Evolutionary conservation across 1,284 basidiomycete genomes (phyloP), one percentile per base, ranked within the genome.

Genomic region (Rhodotorula sp.): DNA sequence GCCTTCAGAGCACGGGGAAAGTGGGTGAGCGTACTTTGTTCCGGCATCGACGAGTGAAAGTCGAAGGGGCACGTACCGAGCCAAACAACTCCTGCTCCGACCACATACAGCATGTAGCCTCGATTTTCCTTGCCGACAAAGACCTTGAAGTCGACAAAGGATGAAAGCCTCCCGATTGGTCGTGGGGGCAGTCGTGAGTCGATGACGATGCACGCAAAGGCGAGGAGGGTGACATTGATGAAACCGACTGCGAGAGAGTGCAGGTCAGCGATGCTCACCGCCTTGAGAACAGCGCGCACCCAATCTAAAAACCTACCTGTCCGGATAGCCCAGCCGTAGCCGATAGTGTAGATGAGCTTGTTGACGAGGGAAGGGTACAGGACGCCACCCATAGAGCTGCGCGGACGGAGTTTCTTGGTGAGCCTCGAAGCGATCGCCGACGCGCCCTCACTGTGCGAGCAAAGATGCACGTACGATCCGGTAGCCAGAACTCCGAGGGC

Each of bases 61-160:
- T 15, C 21, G 15, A 12, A n/a, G 43, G 20, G 16, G 31, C 14
- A 52, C 62, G 15, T 18, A 56, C 62, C 64, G 52, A 62, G 79
- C 79, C 73, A 79, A 74, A 79, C 72, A 56, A 76, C 70, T 70
- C 76, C 76, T 5, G 76, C 64, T 16, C 76, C 78, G 23, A 62
- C 67, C 15, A 76, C 67, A 60, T 75, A 68, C 51, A 80, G 31
- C 39, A 73, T 59, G 72, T 75, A 80, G 8, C 47, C 58, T 31
- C 71, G 73, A 7, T 60, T 60, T 54, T 73, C 78, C 48, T 69
- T 63, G 73, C 60, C 74, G 61, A n/a, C 67, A n/a, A 61, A 51
- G 48, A 75, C 78, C 29, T 65, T 64, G 74, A 62, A 75, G 64
- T 29, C 71, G 46, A 61, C 20, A 34, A 73, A 76, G 31, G 70